Conservation (phyloP, 257 asterid species). For the Salvia rosmarinus region DNA sequence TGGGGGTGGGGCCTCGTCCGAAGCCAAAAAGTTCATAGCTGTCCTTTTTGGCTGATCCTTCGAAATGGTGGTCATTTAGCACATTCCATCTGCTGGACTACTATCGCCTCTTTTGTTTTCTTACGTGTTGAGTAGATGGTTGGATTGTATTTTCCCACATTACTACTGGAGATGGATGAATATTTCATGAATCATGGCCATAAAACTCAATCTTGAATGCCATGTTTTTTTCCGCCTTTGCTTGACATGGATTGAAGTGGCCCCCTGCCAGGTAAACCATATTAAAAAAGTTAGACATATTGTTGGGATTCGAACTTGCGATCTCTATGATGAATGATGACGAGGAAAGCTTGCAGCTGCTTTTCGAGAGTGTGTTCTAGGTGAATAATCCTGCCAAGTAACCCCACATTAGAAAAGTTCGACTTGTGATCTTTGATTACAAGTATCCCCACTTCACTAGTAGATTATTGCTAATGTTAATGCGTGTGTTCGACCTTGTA, state of each 20-base stretch:
- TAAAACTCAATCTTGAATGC: neutral
- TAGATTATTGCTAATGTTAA: too few species aligned
- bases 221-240: neutral
- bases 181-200: neutral
- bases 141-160: neutral
- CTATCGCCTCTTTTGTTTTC: conserved; percentile 20
- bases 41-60: conserved; percentile 5
- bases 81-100: conserved; percentile 12
- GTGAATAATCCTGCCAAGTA: too few species aligned
- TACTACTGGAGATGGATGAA: neutral
- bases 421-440: too few species aligned
- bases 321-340: too few species aligned
- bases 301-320: too few species aligned
- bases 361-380: too few species aligned
- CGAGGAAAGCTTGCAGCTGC: too few species aligned
- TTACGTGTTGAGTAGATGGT: neutral
- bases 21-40: conserved; percentile 31
- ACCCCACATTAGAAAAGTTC: too few species aligned
- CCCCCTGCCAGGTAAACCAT: neutral
- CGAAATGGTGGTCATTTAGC: conserved; percentile 12
- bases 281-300: too few species aligned
- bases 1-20: conserved; percentile 70
- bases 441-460: neutral
- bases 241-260: conserved; percentile 3
- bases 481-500: too few species aligned